These are phyloP conservation scores for Harringtonia aguacate DNA, from an alignment of 2,329 filamentous ascomycete species.

Conservation along the genomic window DNA sequence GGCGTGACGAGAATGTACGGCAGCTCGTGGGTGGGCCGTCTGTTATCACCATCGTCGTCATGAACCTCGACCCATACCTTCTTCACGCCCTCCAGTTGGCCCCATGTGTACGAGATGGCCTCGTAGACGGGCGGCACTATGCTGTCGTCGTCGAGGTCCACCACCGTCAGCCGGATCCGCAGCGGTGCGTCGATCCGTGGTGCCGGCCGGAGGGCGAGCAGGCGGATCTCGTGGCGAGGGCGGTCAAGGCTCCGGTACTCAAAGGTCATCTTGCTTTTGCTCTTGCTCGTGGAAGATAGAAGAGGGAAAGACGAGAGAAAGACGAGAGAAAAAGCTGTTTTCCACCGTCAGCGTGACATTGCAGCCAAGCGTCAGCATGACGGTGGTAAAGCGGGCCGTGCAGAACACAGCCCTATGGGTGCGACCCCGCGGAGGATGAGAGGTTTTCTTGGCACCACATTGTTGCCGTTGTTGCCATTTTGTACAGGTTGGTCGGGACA, in stretches of 20 bases:
- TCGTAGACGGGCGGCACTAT: constrained; percentile 5
- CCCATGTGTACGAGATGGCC: constrained; percentile 12
- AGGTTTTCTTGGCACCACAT: no score
- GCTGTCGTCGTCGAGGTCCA: constrained; percentile 2
- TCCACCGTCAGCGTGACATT: no score
- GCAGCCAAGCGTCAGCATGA: no score
- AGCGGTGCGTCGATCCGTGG: neutral
- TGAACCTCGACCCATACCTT: constrained; percentile 3
- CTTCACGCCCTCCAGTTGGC: neutral
- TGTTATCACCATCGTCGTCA: neutral
- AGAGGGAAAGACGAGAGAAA: no score
- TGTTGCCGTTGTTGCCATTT: no score
- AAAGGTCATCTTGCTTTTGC: no score
- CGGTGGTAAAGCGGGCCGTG: no score
- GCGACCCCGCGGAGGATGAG: no score
- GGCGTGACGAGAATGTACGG: constrained; percentile 2
- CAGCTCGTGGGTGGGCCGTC: neutral
- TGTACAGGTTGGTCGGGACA: no score
- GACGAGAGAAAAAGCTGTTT: no score
- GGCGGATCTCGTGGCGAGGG: constrained; percentile 7
- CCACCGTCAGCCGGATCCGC: constrained; percentile 1
- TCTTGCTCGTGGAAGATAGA: no score
- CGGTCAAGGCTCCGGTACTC: neutral
- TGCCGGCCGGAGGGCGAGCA: constrained; percentile 7
- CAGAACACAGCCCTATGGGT: no score